phyloP scores from a whole-genome alignment of 2,329 filamentous ascomycete species.

The Claviceps humidiphila region DNA sequence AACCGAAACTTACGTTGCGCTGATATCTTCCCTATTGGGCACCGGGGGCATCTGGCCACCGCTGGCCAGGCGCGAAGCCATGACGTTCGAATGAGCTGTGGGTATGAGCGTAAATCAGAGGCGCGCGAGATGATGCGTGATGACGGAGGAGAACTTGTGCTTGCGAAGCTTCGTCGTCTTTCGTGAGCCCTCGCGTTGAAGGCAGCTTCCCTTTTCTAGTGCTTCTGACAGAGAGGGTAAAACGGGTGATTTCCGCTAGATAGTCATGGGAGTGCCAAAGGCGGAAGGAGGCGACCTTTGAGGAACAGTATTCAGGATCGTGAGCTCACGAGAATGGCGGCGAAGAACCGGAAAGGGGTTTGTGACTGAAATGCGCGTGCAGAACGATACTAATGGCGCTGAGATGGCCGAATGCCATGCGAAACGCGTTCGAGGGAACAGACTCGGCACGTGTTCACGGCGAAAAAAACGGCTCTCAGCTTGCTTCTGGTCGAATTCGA shows the following conservation, averaged over 20 bases:
- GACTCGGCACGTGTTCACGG: constrained; percentile 2
- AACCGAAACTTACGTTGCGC: constrained; percentile 28
- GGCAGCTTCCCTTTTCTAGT: background rate
- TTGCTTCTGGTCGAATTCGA: background rate
- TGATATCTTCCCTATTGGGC: constrained; percentile 49
- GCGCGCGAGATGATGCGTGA: constrained; percentile 4
- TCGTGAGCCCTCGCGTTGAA: no score
- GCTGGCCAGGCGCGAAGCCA: constrained; percentile 23
- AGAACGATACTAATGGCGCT: background rate
- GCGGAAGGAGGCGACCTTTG: background rate
- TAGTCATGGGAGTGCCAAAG: background rate
- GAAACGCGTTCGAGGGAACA: background rate
- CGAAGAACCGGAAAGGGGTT: background rate
- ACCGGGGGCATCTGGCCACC: constrained; percentile 39
- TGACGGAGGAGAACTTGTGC: background rate
- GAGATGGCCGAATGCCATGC: background rate
- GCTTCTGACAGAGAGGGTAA: background rate
- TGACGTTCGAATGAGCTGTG: constrained; percentile 6
- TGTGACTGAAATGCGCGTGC: background rate
- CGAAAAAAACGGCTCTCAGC: background rate
- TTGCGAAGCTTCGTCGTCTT: no score
- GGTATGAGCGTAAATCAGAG: background rate
- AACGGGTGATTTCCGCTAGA: background rate
- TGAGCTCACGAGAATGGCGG: background rate
- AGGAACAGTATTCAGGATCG: background rate